Percentiles rank a stretch among this genome's conserved stretches.
Conservation (phyloP, 148 eudicot species). For the Camellia lanceoleosa region DNA sequence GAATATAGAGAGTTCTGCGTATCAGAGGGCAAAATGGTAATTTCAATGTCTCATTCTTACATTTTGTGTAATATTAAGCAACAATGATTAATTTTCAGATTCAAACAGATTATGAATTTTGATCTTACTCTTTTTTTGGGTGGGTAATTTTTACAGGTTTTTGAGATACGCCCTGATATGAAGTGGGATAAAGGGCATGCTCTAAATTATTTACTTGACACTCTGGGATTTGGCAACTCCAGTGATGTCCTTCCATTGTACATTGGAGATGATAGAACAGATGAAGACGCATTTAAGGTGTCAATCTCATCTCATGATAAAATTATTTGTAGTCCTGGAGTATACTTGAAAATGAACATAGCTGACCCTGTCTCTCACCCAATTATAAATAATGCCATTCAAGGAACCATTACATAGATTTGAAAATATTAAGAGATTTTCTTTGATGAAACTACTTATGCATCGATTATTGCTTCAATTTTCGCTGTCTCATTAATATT, state of each 20-base stretch:
- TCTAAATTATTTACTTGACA: slow-evolving; percentile 51
- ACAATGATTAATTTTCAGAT: neutral
- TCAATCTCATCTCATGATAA: neutral
- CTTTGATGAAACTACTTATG: no score
- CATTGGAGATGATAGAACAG: slow-evolving; percentile 68
- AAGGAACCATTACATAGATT: no score
- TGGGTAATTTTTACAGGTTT: slow-evolving; percentile 31
- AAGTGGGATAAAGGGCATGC: slow-evolving; percentile 76
- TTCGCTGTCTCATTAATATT: no score
- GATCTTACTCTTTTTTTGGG: neutral
- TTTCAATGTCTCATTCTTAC: neutral
- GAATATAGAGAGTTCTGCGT: slow-evolving; percentile 42
- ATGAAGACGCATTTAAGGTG: slow-evolving; percentile 82
- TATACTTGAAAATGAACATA: no score
- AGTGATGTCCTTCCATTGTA: slow-evolving; percentile 58
- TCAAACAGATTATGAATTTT: neutral
- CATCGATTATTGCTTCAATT: no score
- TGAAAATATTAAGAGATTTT: no score
- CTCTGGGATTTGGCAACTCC: slow-evolving; percentile 41
- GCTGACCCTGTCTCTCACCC: no score
- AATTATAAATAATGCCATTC: no score
- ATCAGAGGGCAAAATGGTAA: slow-evolving; percentile 53
- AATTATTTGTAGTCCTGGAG: no score
- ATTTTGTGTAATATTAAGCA: neutral
- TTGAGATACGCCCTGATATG: slow-evolving; percentile 63